Evolutionary conservation across 148 eudicot genomes (phyloP), one percentile per base, ranked within the genome.

Genomic region (Rhododendron ovatum): DNA sequence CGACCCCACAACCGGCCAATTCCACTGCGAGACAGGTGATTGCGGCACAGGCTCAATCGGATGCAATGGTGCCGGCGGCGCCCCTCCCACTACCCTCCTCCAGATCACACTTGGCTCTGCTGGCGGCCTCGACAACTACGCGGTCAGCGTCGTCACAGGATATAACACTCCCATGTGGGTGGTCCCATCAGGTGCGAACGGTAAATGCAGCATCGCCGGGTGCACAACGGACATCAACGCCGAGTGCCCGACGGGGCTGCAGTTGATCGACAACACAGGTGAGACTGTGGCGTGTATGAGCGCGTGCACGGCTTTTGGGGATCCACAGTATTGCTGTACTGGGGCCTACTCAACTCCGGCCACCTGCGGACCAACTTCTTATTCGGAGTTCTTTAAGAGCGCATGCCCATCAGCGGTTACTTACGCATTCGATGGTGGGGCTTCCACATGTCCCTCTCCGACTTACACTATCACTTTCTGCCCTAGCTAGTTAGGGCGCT

Each of bases 131-230:
- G 97, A 95, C 88, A 94, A 91, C 86, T 95, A 93, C 84, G 96
- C 93, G 48, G 94, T 95, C 41, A 95, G 98, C 90, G 90, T 95
- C 2, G 98, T 95, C 0, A 96, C 94, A 83, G 98, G 98, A 30
- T 95, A 91, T 85, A 95, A 95, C 86, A 88, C 93, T 1, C 97
- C 96, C 0, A 85, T 95, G 80, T 53, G 89, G 2, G 84, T 95
- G 24, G 80, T 84, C 20, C 95, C 95, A 5, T 88, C 84, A 50
- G 93, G 94, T 4, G 94, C 92, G 45, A 84, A 87, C 9, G 92
- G 92, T 2, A 88, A 91, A 80, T 95, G 98, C 51, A 78, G 91
- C 1, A 30, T 88, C 1, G 88, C 94, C 1, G 95, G 93, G 1
- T 95, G 98, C 47, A 88, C 71, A 0, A 90, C 63, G 13, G 98